Base-by-base conservation (phyloP, 192 early-diverging fungal species). In the Backusella sp. region DNA sequence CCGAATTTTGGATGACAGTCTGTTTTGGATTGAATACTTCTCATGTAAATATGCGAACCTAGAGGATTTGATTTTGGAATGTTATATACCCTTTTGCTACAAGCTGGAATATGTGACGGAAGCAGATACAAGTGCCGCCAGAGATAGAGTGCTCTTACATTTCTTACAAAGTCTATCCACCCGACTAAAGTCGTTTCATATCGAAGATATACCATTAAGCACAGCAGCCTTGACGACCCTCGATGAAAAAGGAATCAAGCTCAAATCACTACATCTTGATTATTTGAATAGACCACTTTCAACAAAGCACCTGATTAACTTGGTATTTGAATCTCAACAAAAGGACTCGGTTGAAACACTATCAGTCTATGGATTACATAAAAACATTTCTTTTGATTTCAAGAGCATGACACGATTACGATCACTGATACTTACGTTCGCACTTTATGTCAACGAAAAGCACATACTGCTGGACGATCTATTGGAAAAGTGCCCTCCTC, bases 1-100 rank as follows among this genome's bases (percentile, higher is more conserved):
- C 12, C 21, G 56, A 14, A 62, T 62, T 26, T 62, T 62, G 21
- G 56, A 62, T 28, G 56, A 62, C 26, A 62, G 56, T 14, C 26
- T 62, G 26, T 62, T 62, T 28, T 62, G 56, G 56, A 62, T 62
- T 28, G 21, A 62, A 62, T 62, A 62, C 8, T 62, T 62, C 7
- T 62, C 56, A 62, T 28, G 3, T 9, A 62, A 62, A 26, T 62
- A 62, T 14, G 28, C 23, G 11, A 9, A 62, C 0, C 7, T 26
- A 3, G 56, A 62, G 56, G 11, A 28, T 62, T 28, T 62, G 9
- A 62, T 62, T 26, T 62, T 62, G 26, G 56, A 62, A 28, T 62
- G 56, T 1, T 62, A 62, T 62, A 62, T 62, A 62, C 56, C 56
- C 56, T 62, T 62, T 62, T 62, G 56, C 26, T 62, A 62, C 56